Evolutionary conservation across 495 filamentous ascomycete species (phyloP).

Genomic region (Penicillium desertorum): DNA sequence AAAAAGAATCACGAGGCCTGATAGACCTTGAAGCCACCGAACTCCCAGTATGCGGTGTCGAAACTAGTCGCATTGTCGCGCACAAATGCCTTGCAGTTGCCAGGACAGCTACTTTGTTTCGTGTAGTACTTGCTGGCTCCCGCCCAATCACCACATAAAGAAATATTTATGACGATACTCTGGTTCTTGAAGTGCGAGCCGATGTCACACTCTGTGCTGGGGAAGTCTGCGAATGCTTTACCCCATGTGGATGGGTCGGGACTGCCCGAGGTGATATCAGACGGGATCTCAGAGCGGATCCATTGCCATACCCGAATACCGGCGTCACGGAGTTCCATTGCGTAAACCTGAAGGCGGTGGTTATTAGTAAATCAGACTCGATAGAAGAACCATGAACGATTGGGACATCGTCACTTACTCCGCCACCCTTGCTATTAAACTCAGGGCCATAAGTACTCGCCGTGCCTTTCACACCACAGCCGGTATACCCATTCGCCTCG

Average conservation of each 20-base stretch:
- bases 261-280: conserved; percentile 28
- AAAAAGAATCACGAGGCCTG: conserved; percentile 13
- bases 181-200: conserved; percentile 40
- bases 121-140: conserved; percentile 30
- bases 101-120: conserved; percentile 32
- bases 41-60: conserved; percentile 44
- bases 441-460: conserved; percentile 34
- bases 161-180: conserved; percentile 45
- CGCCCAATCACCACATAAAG: conserved; percentile 37
- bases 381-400: neutral
- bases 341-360: conserved; percentile 26
- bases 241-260: conserved; percentile 37
- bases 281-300: conserved; percentile 31
- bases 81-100: conserved; percentile 34
- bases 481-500: conserved; percentile 31
- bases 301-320: conserved; percentile 46
- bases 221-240: conserved; percentile 41
- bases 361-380: neutral
- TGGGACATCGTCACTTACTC: conserved; percentile 21
- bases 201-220: conserved; percentile 42
- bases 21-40: conserved; percentile 38
- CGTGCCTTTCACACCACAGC: conserved; percentile 38
- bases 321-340: conserved; percentile 37
- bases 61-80: conserved; percentile 34
- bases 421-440: conserved; percentile 43